Percentiles rank a stretch among this genome's conserved stretches.
These are phyloP conservation scores for Apiospora rasikravindrae DNA, from an alignment of 2,329 filamentous ascomycete genomes.

Conservation along the genomic window DNA sequence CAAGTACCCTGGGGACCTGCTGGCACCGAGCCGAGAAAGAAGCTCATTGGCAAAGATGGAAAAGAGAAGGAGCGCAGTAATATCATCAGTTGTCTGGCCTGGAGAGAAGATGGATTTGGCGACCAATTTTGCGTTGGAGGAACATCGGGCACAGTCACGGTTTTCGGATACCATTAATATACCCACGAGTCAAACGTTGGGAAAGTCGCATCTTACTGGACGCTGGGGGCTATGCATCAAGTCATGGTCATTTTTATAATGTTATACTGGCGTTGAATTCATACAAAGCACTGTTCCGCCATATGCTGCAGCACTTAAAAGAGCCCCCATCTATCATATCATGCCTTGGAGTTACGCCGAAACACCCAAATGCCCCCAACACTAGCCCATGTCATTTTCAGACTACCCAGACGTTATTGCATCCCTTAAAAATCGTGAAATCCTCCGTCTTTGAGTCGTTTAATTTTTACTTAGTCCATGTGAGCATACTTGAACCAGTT, in stretches of 20 bases:
- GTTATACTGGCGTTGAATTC: conserved; percentile 16
- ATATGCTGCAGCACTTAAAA: conserved; percentile 20
- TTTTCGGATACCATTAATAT: conserved; percentile 54
- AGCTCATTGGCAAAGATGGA: conserved; percentile 62
- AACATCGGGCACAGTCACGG: conserved; percentile 69
- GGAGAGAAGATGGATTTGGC: conserved; percentile 66
- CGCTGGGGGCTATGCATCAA: not conserved
- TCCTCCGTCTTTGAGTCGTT: conserved; percentile 21
- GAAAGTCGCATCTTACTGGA: not conserved
- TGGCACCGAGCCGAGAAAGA: conserved; percentile 55
- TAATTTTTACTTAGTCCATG: conserved; percentile 51
- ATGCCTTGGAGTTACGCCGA: conserved; percentile 18
- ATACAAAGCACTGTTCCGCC: conserved; percentile 20
- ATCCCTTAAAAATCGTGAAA: conserved; percentile 30
- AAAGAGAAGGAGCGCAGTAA: conserved; percentile 65
- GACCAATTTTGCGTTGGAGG: conserved; percentile 70
- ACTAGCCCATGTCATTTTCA: conserved; percentile 24
- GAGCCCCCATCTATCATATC: conserved; percentile 22
- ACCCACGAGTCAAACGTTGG: not conserved
- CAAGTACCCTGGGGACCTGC: conserved; percentile 60
- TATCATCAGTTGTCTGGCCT: conserved; percentile 66
- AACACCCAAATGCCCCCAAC: conserved; percentile 24
- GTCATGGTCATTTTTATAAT: not conserved
- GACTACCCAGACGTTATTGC: conserved; percentile 33
- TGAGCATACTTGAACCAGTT: conserved; percentile 98